These are phyloP conservation scores for Podospora comata DNA, from an alignment of 495 filamentous ascomycete species.

Conservation along the genomic window DNA sequence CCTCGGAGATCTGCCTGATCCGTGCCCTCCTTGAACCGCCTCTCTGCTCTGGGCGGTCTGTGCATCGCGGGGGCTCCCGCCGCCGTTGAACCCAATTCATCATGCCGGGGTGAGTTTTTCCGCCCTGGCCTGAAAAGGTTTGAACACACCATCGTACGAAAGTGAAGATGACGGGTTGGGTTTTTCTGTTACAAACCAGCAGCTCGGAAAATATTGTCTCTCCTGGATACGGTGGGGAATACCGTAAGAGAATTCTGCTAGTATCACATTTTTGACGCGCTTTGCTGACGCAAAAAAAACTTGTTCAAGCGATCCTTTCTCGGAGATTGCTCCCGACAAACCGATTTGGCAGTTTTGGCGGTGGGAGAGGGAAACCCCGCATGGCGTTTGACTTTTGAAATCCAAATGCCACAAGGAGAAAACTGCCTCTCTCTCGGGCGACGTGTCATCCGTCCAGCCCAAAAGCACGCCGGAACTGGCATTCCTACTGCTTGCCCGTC, in stretches of 20 bases:
- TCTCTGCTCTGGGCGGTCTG: not conserved
- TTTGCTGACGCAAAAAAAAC: not conserved
- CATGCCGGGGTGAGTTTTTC: not conserved
- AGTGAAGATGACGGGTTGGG: not conserved
- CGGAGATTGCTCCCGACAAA: not conserved
- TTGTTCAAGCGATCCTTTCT: not conserved
- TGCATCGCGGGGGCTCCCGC: not conserved
- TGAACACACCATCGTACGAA: not conserved
- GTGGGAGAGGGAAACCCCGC: not conserved
- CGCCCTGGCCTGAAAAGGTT: not conserved
- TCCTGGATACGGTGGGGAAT: not conserved
- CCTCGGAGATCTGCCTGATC: no score
- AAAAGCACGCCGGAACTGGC: not conserved
- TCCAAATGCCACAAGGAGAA: not conserved
- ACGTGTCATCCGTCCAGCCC: not conserved
- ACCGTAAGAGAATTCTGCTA: not conserved
- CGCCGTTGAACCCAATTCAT: not conserved
- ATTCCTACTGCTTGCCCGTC: not conserved
- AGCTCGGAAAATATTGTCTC: not conserved
- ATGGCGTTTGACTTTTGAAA: not conserved
- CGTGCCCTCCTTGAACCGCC: not conserved
- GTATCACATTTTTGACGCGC: not conserved
- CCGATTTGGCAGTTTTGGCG: not conserved
- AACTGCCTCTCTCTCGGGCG: not conserved
- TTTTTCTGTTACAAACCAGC: not conserved